phyloP scores from a whole-genome alignment of 805 yeast species.

The Candida stauntonica region DNA sequence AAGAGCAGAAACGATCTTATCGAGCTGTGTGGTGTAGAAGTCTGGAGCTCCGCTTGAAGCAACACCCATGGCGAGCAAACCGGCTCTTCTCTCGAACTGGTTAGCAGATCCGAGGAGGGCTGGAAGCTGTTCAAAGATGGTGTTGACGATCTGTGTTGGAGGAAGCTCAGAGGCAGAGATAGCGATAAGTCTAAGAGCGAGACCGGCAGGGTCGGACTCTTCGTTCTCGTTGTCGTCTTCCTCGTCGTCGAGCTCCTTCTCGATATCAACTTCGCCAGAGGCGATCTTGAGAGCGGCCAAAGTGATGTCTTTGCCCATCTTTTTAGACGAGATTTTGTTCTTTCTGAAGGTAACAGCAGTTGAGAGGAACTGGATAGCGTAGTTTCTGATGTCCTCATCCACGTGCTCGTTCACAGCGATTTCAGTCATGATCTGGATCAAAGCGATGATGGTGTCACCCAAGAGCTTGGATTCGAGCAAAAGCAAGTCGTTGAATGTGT shows the following conservation, averaged over 20 bases:
- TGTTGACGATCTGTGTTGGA: conserved; percentile 84
- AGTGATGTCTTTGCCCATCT: conserved; percentile 79
- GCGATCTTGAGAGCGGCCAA: conserved; percentile 71
- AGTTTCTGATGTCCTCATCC: conserved; percentile 79
- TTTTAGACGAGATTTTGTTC: conserved; percentile 71
- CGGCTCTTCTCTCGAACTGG: conserved; percentile 81
- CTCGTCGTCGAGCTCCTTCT: conserved; percentile 68
- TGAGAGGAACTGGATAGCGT: conserved; percentile 79
- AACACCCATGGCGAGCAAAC: conserved; percentile 73
- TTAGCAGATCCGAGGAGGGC: conserved; percentile 57
- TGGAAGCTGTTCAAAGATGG: conserved; percentile 64
- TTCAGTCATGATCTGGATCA: conserved; percentile 71
- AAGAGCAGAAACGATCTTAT: conserved; percentile 66
- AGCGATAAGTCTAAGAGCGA: conserved; percentile 78
- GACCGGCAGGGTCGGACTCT: conserved; percentile 72
- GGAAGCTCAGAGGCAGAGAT: conserved; percentile 81
- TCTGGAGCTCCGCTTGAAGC: conserved; percentile 95
- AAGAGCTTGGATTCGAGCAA: conserved; percentile 72
- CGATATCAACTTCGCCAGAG: conserved; percentile 77
- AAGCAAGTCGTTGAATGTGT: conserved; percentile 76
- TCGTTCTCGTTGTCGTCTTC: conserved; percentile 92
- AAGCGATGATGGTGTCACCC: conserved; percentile 66
- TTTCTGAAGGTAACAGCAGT: conserved; percentile 77
- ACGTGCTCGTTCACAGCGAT: conserved; percentile 60
- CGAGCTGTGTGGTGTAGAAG: conserved; percentile 70